Conservation (phyloP, 805 yeast genomes). For the Starmerella etchellsii region DNA sequence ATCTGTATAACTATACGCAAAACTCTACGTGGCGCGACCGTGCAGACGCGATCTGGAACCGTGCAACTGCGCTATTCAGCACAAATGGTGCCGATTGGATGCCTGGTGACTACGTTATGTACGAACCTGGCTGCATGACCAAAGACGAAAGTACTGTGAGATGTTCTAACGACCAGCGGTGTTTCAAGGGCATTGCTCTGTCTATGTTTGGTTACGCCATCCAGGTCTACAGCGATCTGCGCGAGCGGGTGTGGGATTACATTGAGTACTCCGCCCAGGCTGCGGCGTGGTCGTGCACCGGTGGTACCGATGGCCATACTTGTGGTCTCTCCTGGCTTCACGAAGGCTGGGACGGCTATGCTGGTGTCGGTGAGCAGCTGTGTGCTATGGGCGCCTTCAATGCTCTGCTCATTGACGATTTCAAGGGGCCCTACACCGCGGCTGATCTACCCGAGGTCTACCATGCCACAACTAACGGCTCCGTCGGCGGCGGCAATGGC, state of each 20-base stretch:
- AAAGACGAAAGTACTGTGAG: conserved; percentile 24
- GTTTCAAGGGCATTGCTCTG: conserved; percentile 77
- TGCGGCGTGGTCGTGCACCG: conserved; percentile 73
- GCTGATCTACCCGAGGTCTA: conserved; percentile 19
- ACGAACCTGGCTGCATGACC: conserved; percentile 75
- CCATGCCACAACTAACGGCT: conserved; percentile 1
- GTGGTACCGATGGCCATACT: conserved; percentile 77
- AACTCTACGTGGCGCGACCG: conserved; percentile 56
- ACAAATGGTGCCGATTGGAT: conserved; percentile 18
- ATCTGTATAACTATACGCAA: conserved; percentile 57
- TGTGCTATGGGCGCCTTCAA: conserved; percentile 57
- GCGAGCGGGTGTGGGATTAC: conserved; percentile 33
- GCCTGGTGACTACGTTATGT: conserved; percentile 39
- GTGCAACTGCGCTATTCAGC: conserved; percentile 36
- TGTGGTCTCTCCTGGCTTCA: conserved; percentile 75
- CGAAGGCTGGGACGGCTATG: conserved; percentile 54
- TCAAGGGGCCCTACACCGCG: conserved; percentile 21
- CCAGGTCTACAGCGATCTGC: conserved; percentile 45
- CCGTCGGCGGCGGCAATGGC: conserved; percentile 5
- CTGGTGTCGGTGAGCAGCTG: conserved; percentile 87
- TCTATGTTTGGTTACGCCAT: conserved; percentile 67
- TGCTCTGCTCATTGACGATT: conserved; percentile 13
- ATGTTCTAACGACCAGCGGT: conserved; percentile 79
- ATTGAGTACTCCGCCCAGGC: conserved; percentile 44
- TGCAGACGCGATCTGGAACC: conserved; percentile 43